Conservation (phyloP, 306 rosid species). For the Prinsepia uniflora region DNA sequence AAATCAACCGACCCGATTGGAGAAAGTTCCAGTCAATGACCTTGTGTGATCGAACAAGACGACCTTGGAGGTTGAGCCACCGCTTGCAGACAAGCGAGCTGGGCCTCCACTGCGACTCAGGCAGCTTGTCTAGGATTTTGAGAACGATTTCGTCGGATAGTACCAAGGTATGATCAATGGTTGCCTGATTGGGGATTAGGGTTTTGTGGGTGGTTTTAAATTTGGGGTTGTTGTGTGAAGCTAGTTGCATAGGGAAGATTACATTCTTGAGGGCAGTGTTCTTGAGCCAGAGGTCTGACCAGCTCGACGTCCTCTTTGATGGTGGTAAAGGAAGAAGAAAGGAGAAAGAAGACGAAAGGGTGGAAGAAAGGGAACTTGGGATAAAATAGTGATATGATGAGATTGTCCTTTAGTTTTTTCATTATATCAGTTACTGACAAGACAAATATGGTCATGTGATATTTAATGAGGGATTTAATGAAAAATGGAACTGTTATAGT, state of each 20-base stretch:
- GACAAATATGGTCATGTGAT: too few species aligned
- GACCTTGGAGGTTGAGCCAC: slow-evolving; percentile 80
- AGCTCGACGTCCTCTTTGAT: slow-evolving; percentile 32
- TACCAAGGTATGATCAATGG: slow-evolving; percentile 45
- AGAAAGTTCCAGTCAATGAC: slow-evolving; percentile 71
- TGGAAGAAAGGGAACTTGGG: too few species aligned
- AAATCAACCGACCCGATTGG: slow-evolving; percentile 70
- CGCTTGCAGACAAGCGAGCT: slow-evolving; percentile 80
- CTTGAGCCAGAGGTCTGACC: slow-evolving; percentile 73
- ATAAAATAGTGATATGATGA: too few species aligned
- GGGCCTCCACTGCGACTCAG: slow-evolving; percentile 52
- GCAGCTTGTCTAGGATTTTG: slow-evolving; percentile 54
- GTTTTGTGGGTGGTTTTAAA: slow-evolving; percentile 26
- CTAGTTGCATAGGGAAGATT: slow-evolving; percentile 62
- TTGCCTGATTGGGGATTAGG: slow-evolving; percentile 33
- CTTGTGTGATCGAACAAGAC: slow-evolving; percentile 56
- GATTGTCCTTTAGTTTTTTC: too few species aligned
- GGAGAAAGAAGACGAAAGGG: too few species aligned
- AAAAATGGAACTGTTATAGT: too few species aligned
- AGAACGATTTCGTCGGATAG: slow-evolving; percentile 69
- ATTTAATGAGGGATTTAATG: too few species aligned
- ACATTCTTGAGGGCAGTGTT: slow-evolving; percentile 47
- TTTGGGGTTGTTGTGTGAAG: slow-evolving; percentile 34
- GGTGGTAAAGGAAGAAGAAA: slow-evolving; percentile 17
- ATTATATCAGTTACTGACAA: too few species aligned